Conservation (phyloP, 768 basidiomycete species). For the Albatrellus ellisii region DNA sequence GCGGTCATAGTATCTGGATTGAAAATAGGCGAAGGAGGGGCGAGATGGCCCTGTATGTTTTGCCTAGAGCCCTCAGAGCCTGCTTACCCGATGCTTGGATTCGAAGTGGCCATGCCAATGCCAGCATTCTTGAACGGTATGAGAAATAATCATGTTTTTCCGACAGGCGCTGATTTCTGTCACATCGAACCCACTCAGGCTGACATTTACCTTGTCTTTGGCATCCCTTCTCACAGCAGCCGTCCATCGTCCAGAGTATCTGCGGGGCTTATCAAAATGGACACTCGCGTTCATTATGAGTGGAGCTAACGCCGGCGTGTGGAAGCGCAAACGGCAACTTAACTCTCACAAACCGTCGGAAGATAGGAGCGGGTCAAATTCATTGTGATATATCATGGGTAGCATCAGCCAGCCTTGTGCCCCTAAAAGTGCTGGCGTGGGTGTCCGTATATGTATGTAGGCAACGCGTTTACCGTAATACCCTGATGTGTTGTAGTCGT, state of each 20-base stretch:
- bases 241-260: constrained; percentile 43
- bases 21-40: constrained; percentile 60
- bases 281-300: constrained; percentile 51
- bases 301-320: constrained; percentile 41
- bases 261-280: constrained; percentile 69
- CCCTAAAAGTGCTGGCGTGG: too few relatives aligned
- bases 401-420: too few relatives aligned
- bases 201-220: constrained; percentile 49
- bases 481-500: too few relatives aligned
- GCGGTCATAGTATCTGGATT: constrained; percentile 69
- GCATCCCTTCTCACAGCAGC: constrained; percentile 53
- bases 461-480: too few relatives aligned
- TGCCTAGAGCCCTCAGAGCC: constrained; percentile 56
- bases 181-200: constrained; percentile 29
- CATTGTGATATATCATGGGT: too few relatives aligned
- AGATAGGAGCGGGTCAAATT: too few relatives aligned
- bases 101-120: constrained; percentile 27
- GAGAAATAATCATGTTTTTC: constrained; percentile 14
- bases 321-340: constrained; percentile 24
- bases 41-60: constrained; percentile 70
- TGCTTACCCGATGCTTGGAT: constrained; percentile 45
- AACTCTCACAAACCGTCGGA: too few relatives aligned
- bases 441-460: too few relatives aligned
- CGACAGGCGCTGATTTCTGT: neutral
- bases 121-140: constrained; percentile 43